Evolutionary conservation across 306 rosid genomes (phyloP).

Genomic region (Sechiopsis laciniata): DNA sequence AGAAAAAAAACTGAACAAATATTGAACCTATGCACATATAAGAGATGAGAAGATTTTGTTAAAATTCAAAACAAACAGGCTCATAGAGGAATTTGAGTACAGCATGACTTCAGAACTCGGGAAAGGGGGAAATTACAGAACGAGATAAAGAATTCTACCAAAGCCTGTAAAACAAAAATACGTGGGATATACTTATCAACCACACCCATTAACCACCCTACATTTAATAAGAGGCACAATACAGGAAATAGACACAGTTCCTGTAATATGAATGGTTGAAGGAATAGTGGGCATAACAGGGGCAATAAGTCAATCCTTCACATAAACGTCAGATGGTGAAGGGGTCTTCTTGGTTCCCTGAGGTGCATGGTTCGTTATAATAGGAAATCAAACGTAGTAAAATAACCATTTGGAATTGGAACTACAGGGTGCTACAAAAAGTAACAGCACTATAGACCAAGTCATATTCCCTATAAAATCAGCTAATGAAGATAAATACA

Average conservation of each 20-base stretch:
- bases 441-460: background rate
- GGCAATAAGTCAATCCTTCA: background rate
- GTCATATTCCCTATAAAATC: background rate
- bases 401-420: background rate
- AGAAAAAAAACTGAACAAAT: background rate
- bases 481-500: conserved; percentile 2
- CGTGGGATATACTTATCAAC: background rate
- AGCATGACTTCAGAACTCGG: background rate
- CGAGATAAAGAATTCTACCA: background rate
- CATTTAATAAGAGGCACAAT: background rate
- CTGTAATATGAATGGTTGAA: background rate
- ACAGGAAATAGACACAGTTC: background rate
- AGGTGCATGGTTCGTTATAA: background rate
- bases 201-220: background rate
- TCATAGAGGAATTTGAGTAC: background rate
- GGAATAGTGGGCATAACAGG: background rate
- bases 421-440: background rate
- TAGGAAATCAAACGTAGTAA: background rate
- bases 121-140: background rate
- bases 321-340: background rate
- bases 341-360: background rate
- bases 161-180: background rate
- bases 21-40: background rate
- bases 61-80: background rate
- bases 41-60: background rate